These are phyloP conservation scores for Blastocystis sp. DNA, from an alignment of 352 stramenopile genomes.

Conservation along the genomic window DNA sequence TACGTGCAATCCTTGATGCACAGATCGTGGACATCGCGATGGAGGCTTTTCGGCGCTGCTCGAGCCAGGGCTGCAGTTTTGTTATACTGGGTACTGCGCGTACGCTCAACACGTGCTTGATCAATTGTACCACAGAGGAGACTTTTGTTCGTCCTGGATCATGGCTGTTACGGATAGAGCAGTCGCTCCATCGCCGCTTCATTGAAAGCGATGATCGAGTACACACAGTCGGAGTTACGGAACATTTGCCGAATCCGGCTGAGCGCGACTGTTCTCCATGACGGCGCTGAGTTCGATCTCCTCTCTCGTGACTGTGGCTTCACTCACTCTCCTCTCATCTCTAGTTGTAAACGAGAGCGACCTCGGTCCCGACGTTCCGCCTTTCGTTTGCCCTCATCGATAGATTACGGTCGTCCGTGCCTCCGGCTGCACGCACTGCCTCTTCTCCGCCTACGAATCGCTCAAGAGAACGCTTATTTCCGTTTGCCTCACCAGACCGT, in stretches of 20 bases:
- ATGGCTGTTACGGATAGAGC: background rate
- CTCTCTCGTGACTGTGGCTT: background rate
- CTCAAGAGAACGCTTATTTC: background rate
- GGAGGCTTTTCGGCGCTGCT: slow-evolving; percentile 17
- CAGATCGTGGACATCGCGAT: slow-evolving; percentile 14
- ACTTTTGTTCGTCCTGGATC: background rate
- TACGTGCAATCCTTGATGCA: background rate
- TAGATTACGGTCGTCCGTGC: background rate
- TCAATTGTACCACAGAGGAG: background rate
- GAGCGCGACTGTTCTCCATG: background rate
- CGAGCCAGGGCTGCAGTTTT: background rate
- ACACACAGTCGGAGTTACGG: background rate
- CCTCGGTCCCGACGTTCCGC: background rate
- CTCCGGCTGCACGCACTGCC: background rate
- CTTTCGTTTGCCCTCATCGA: background rate
- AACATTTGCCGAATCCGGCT: background rate
- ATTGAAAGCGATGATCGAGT: background rate
- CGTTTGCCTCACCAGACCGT: background rate
- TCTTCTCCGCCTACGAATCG: background rate
- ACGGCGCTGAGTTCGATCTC: background rate
- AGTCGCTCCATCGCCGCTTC: background rate
- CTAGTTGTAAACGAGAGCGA: background rate
- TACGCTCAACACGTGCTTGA: background rate
- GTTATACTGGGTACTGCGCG: background rate
- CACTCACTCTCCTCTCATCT: background rate